phyloP scores from a whole-genome alignment of 176 grass and related monocot species.

The Oryza coarctata region DNA sequence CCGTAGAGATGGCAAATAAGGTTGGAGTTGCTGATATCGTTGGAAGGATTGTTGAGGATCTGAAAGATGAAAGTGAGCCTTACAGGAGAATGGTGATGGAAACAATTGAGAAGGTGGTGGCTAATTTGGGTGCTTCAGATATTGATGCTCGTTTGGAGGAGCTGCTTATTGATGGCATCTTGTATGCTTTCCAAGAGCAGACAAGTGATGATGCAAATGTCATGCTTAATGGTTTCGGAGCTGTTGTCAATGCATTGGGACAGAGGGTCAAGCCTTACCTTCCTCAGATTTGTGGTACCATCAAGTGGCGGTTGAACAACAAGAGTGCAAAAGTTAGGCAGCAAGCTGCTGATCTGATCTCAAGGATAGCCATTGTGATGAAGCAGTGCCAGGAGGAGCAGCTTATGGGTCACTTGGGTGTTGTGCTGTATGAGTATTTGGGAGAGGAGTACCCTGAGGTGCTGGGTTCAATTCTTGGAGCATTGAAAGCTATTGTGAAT shows the following conservation, averaged over 20 bases:
- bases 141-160: slow-evolving; percentile 94
- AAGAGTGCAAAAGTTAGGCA: slow-evolving; percentile 98
- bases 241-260: slow-evolving; percentile 87
- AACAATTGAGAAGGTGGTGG: slow-evolving; percentile 95
- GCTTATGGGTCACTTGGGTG: slow-evolving; percentile 95
- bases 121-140: slow-evolving; percentile 92
- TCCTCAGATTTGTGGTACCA: slow-evolving; percentile 98
- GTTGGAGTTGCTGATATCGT: slow-evolving; percentile 95
- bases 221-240: slow-evolving; percentile 99
- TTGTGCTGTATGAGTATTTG: slow-evolving; percentile 93
- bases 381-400: slow-evolving; percentile 98
- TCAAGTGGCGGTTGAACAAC: slow-evolving; percentile 97
- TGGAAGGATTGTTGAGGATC: slow-evolving; percentile 83
- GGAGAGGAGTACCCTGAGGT: slow-evolving; percentile 99
- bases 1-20: slow-evolving; percentile 96
- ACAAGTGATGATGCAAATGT: slow-evolving; percentile 99
- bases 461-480: slow-evolving; percentile 94
- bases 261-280: slow-evolving; percentile 93
- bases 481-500: slow-evolving; percentile 95
- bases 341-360: slow-evolving; percentile 94
- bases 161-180: slow-evolving; percentile 93
- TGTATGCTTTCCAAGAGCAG: slow-evolving; percentile 99
- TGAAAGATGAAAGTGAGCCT: slow-evolving; percentile 96
- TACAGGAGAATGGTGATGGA: slow-evolving; percentile 99
- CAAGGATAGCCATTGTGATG: slow-evolving; percentile 95